phyloP scores from a whole-genome alignment of 306 rosid species.

The Vigna reflexopilosa region DNA sequence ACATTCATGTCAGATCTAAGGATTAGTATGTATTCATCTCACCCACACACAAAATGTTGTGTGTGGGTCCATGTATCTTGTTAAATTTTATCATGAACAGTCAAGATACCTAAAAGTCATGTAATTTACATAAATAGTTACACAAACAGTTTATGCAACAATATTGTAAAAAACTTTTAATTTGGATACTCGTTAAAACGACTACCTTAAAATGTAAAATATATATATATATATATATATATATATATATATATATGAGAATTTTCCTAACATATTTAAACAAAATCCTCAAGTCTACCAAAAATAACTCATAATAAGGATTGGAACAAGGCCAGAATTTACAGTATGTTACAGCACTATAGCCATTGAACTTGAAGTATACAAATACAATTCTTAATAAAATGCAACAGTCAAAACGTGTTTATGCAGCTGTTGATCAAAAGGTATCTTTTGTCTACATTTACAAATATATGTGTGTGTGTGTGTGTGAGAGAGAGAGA shows the following conservation, averaged over 20 bases:
- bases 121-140: background rate
- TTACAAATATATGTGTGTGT: background rate
- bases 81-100: background rate
- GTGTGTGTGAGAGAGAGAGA: no score
- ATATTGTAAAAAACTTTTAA: background rate
- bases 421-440: background rate
- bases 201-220: background rate
- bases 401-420: background rate
- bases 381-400: background rate
- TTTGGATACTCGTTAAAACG: background rate
- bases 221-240: background rate
- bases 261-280: background rate
- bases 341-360: background rate
- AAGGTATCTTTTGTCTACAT: background rate
- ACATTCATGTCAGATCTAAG: no score
- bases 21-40: no score
- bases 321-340: background rate
- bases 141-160: background rate
- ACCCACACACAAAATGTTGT: no score
- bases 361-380: background rate
- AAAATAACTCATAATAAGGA: background rate
- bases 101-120: background rate
- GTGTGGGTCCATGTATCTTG: no score
- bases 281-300: background rate
- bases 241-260: no score